Conservation (phyloP, 305 asterid species). For the Fraxinus baroniana region DNA sequence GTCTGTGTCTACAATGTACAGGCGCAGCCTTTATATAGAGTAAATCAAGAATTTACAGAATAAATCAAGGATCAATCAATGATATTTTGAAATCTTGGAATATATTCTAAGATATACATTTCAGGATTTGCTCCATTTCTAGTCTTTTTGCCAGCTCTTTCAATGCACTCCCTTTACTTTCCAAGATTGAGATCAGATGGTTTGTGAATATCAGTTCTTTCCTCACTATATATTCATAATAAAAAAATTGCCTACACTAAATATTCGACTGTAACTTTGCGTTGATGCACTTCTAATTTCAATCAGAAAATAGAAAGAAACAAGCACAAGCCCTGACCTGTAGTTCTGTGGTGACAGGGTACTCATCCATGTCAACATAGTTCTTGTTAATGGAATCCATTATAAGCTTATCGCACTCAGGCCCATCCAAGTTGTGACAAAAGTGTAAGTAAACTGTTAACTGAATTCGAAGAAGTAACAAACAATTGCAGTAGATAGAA, state of each 20-base stretch:
- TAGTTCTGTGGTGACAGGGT: slow-evolving; percentile 79
- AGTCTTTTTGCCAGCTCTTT: not conserved
- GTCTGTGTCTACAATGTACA: not conserved
- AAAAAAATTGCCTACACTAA: not conserved
- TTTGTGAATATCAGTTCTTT: not conserved
- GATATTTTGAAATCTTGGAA: not conserved
- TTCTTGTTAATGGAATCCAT: slow-evolving; percentile 61
- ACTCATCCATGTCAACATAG: slow-evolving; percentile 75
- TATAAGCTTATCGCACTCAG: slow-evolving; percentile 70
- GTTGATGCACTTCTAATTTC: not conserved
- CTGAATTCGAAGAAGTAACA: too few species aligned
- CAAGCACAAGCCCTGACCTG: slow-evolving; percentile 37
- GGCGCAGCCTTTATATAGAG: not conserved
- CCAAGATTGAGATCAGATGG: not conserved
- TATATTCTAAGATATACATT: not conserved
- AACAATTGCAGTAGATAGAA: too few species aligned
- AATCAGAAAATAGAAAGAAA: not conserved
- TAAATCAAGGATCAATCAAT: not conserved
- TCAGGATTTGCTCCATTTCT: not conserved
- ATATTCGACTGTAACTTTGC: not conserved
- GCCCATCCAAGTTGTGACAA: slow-evolving; percentile 78
- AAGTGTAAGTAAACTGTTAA: too few species aligned
- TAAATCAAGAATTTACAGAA: not conserved
- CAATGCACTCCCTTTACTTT: not conserved
- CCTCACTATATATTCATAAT: not conserved